Base-by-base conservation (phyloP, 192 early-diverging fungal species). In the Dissophora ornata region DNA sequence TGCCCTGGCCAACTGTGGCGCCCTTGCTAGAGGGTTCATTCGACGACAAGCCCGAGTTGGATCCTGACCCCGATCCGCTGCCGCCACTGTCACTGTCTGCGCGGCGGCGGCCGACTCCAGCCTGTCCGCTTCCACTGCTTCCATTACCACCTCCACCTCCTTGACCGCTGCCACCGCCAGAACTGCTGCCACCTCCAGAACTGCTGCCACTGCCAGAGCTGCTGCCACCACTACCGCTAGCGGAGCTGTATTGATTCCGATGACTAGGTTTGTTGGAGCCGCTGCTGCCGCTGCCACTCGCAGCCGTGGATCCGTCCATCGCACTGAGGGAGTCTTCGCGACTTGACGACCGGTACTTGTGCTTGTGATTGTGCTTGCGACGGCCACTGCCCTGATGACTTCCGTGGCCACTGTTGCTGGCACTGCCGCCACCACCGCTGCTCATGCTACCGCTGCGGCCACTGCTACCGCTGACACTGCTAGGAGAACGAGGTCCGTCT, bases 311-410 rank as follows among this genome's bases (percentile, higher is more conserved):
- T 12, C 28, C 44, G 4, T 57, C 56, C 26, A 38, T 11, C 18
- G 56, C 33, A 25, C 38, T 48, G 15, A 21, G 18, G 21, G 52
- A 15, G 28, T 45, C 52, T 13, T 66, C 52, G 13, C 1, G 5
- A 22, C 25, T 53, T 28, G 38, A 52, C 9, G 34, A 42, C 5
- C 44, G 51, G 38, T 62, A 70, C 34, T 70, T 70, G 51, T 33
- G 44, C 32, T 70, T 70, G 51, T 33, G 44, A 22, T 61, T 70
- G 32, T 53, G 57, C 19, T 61, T 60, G 34, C 53, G 69, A 40
- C 61, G 69, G 10, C 36, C 28, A 42, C 54, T 54, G 8, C 45
- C 34, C 30, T 55, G 30, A 16, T 21, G 29, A 48, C 42, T 32
- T 42, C 59, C 51, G n/a, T n/a, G n/a, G n/a, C n/a, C n/a, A 28